These are phyloP conservation scores for Effrenium voratum DNA, from an alignment of 73 alveolate species.

Conservation along the genomic window DNA sequence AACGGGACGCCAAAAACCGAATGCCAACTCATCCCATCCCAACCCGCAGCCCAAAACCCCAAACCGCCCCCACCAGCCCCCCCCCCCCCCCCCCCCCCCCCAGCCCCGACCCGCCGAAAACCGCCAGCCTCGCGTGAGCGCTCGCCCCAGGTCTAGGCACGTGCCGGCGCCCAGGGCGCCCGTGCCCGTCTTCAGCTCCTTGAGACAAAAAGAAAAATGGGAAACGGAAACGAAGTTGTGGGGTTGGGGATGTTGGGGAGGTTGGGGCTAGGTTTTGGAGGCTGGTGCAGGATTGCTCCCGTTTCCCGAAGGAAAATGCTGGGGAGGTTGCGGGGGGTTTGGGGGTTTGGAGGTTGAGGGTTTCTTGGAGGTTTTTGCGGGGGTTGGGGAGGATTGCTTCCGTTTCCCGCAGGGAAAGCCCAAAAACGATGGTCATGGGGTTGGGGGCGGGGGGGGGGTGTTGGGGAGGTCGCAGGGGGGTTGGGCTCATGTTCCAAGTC, in stretches of 20 bases:
- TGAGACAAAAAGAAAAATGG: neutral
- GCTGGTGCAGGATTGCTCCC: too few relatives aligned
- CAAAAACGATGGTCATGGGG: too few relatives aligned
- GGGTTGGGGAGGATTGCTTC: neutral
- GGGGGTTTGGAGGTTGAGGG: neutral
- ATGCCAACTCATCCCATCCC: neutral
- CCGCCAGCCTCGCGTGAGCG: too few relatives aligned
- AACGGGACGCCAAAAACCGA: neutral
- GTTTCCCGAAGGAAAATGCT: neutral
- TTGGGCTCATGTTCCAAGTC: too few relatives aligned
- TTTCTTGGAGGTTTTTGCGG: neutral
- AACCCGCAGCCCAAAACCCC: neutral
- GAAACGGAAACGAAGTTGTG: neutral
- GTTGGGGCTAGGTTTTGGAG: neutral
- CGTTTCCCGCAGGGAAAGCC: too few relatives aligned
- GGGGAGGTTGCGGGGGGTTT: neutral
- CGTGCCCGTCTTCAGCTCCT: slow-evolving; percentile 36
- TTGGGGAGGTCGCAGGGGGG: too few relatives aligned
- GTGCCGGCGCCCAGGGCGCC: slow-evolving; percentile 60
- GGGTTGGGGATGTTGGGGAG: neutral
- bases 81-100: neutral
- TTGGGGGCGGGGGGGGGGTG: too few relatives aligned
- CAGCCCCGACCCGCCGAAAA: slow-evolving; percentile 17
- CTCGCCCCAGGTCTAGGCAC: slow-evolving; percentile 29
- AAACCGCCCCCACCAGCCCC: neutral